Conservation (phyloP, 2,329 filamentous ascomycete genomes). For the Colletotrichum limetticola region DNA sequence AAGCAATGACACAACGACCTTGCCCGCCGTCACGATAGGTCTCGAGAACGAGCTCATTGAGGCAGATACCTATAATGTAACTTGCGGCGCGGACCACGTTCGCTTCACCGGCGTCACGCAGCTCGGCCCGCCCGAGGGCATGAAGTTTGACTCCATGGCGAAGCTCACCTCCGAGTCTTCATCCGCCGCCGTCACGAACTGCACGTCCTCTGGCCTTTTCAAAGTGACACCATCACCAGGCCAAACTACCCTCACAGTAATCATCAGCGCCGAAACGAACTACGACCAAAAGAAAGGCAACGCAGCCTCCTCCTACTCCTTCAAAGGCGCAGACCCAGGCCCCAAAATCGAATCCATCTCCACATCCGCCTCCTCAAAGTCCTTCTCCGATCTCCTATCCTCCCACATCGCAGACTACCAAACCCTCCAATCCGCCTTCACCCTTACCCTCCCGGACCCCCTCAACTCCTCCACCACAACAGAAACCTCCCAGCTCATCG, state of each 20-base stretch:
- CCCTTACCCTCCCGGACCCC: slow-evolving; percentile 56
- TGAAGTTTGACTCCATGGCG: slow-evolving; percentile 54
- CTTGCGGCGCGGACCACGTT: slow-evolving; percentile 45
- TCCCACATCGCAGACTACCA: slow-evolving; percentile 55
- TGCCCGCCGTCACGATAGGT: slow-evolving; percentile 53
- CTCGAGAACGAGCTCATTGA: slow-evolving; percentile 54
- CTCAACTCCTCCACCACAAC: slow-evolving; percentile 47
- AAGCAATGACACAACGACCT: not conserved
- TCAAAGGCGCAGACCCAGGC: slow-evolving; percentile 58
- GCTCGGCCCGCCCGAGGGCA: slow-evolving; percentile 51
- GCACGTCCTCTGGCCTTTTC: slow-evolving; percentile 39
- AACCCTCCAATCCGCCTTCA: slow-evolving; percentile 50
- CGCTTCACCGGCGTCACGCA: slow-evolving; percentile 51
- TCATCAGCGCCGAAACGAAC: slow-evolving; percentile 58
- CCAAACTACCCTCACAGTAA: slow-evolving; percentile 45
- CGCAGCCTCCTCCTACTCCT: slow-evolving; percentile 54
- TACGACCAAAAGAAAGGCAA: slow-evolving; percentile 63
- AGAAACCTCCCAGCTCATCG: slow-evolving; percentile 53
- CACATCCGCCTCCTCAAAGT: slow-evolving; percentile 45
- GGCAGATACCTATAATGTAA: slow-evolving; percentile 40
- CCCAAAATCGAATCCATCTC: slow-evolving; percentile 48
- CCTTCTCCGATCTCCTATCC: slow-evolving; percentile 43
- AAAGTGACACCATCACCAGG: slow-evolving; percentile 40
- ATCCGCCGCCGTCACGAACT: slow-evolving; percentile 34
- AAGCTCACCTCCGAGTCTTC: slow-evolving; percentile 15